Base-by-base conservation (phyloP, 768 basidiomycete species). In the Pholiota conissans region DNA sequence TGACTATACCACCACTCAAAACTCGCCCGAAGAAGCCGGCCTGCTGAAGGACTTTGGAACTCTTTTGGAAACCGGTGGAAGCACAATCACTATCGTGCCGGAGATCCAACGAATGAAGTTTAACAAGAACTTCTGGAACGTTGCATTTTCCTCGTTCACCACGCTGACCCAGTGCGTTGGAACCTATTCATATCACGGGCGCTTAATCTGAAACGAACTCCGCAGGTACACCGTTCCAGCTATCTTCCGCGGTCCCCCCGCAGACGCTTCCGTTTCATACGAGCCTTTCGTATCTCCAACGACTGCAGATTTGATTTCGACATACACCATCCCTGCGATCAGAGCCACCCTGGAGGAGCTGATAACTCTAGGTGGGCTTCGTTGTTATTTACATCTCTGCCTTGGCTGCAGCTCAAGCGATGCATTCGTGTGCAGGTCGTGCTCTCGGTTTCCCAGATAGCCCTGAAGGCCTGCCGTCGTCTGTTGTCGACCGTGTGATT, bases 71-170 rank as follows among this genome's bases (percentile, higher is more conserved):
- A 64, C 67, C 8, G 84, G 84, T 18, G 85, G 84, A 5, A 79
- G 74, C 35, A 73, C 75, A 0, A 67, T 79, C 18, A 74, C 62
- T 0, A 73, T 84, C 52, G 79, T 79, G 11, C 74, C 82, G 16
- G 84, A 87, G 60, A 83, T 87, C n/a, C 86, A 86, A 63, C 76
- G 84, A 13, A 67, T 74, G 60, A 87, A 86, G 65, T 89, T 81
- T 58, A 61, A 71, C 2, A 89, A 89, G 72, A 86, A 86, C 61
- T 76, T 86, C 47, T 86, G 82, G 86, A 88, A 86, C 62, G 72
- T 84, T 47, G 74, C 75, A 1, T 81, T 87, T 61, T 79, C 84
- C 1, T 78, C 81, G 7, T 71, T 80, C 52, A 65, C 84, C 0
- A 81, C 84, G 0, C 74, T 88, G 34, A 78, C 80, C 0, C 72